Evolutionary conservation across 2,329 filamentous ascomycete genomes (phyloP), one percentile per base, ranked within the genome.

Genomic region (Calonectria pseudoturangicola): DNA sequence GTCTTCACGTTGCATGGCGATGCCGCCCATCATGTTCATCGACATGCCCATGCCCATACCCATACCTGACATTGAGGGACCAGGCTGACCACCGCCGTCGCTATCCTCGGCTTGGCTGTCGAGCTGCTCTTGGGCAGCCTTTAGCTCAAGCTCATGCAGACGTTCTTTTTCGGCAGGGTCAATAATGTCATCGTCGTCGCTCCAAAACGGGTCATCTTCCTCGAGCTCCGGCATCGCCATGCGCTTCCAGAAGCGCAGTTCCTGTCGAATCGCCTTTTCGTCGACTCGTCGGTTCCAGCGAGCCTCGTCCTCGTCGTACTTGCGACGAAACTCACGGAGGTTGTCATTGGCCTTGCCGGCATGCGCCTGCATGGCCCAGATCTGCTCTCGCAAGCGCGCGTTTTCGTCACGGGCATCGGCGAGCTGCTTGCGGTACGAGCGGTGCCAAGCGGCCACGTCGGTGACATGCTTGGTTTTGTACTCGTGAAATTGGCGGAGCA

Each of bases 361-460:
- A 76, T 90, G 89, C 48, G 88, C 87, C 79, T 92, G 90, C 90
- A 92, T 92, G 76, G 92, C 90, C 87, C 90, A 92, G 77, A 93
- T 92, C 82, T 93, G 90, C 77, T 92, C 90, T 66, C 91, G 89
- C 65, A 93, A 86, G 2, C 88, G 87, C 73, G 87, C 87, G 79
- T 93, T 93, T 84, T 93, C 91, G 75, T 89, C 89, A 5, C 92
- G 90, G 58, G 91, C 90, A 79, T 92, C 90, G 76, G 91, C 90
- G 45, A 93, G 88, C 83, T 93, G 92, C 30, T 87, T 84, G 9
- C 92, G 89, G 85, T 93, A 93, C 71, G 89, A 92, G 69, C 88
- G 89, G 84, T 93, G 92, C 92, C 92, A 93, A 27, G 89, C 83
- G 7, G 89, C 86, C 21, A 92, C 89, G 79, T 93, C 92, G 62